Evolutionary conservation across 2,329 filamentous ascomycete genomes (phyloP), one percentile per base, ranked within the genome.

Genomic region (Monosporascus sp.): DNA sequence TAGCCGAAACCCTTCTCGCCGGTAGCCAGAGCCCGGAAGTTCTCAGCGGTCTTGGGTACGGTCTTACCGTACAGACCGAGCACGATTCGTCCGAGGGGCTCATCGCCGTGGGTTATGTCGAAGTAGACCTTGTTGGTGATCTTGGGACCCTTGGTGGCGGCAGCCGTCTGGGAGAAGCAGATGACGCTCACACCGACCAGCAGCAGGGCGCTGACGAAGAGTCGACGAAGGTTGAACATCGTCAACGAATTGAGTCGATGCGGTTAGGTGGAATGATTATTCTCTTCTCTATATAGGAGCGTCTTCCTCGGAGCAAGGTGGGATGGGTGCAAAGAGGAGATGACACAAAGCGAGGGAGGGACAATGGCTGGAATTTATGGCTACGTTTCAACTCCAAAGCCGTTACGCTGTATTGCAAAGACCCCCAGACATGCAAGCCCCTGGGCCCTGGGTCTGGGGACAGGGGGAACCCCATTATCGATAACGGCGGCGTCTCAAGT

Each of bases 51-150:
- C 82, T 91, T 85, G 65, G 90, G 90, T 31, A 91, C 87, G 43
- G 89, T 93, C 80, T 90, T 91, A 75, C 90, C 90, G 70, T 94
- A 95, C 49, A 95, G 85, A 64, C 90, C 90, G 37, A 94, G 83
- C 62, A 90, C 86, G 62, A 95, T 80, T 58, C 87, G 84, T 57
- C 90, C 90, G 43, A 93, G 69, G 48, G 80, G 71, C 73, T 91
- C 79, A 59, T 90, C 90, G 66, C 87, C 90, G 67, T 91, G 85
- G 66, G 80, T 75, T 62, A 95, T 86, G 73, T 94, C 90, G 72
- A 95, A 93, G 81, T 84, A 94, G 74, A 94, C 91, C 85, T 96
- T 96, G 81, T 90, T 81, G 66, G 92, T 97, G 78, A 97, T 93
- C 85, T 94, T 95, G 59, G 91, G 93, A 47, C 94, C 93, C 78